phyloP scores from a whole-genome alignment of 257 asterid species.

The Coffea canephora region DNA sequence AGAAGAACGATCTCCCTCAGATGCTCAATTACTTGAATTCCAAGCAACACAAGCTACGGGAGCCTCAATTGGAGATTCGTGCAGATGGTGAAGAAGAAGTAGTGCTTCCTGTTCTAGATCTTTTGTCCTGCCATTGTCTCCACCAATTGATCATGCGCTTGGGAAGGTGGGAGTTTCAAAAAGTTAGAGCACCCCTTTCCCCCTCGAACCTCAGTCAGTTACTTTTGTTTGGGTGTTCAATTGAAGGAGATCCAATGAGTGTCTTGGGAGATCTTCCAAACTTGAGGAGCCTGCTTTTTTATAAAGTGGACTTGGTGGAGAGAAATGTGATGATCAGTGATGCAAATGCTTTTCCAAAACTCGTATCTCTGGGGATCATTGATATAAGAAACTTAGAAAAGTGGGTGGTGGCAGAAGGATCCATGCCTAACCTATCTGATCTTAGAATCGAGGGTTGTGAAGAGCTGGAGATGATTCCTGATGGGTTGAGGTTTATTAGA shows the following conservation, averaged over 20 bases:
- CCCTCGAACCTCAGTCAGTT: not conserved
- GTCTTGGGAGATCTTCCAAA: not conserved
- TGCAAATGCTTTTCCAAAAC: not conserved
- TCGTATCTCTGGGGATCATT: not conserved
- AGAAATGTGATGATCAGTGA: not conserved
- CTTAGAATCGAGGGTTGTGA: too few relatives aligned
- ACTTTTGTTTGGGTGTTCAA: rapidly evolving
- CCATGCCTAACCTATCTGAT: too few relatives aligned
- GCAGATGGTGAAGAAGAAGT: too few relatives aligned
- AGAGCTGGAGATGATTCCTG: too few relatives aligned
- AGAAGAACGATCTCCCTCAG: not conserved
- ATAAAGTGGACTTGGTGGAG: not conserved
- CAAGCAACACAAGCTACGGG: too few relatives aligned
- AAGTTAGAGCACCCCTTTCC: not conserved
- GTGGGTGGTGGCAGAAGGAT: too few relatives aligned
- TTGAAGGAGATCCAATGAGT: not conserved
- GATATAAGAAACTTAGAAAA: not conserved
- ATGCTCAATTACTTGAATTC: too few relatives aligned
- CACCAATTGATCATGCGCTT: rapidly evolving
- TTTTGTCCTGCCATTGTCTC: not conserved
- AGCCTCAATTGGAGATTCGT: too few relatives aligned
- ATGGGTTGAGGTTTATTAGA: too few relatives aligned
- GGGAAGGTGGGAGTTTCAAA: not conserved
- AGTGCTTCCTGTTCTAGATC: not conserved
- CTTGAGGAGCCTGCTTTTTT: not conserved